Evolutionary conservation across 305 asterid genomes (phyloP).

Genomic region (Fraxinus ornus): DNA sequence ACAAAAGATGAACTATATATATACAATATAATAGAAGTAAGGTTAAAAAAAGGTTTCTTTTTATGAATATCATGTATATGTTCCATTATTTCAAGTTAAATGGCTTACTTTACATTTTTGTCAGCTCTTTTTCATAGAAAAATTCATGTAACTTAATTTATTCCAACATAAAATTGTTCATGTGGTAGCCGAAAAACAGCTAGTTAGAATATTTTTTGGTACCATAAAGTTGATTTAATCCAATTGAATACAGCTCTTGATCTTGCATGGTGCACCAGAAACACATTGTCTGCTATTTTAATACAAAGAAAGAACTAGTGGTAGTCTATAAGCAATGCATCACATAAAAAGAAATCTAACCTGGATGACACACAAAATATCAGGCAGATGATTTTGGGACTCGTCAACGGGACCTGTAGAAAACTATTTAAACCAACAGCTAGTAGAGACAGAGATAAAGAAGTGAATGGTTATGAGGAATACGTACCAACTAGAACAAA

Average conservation of each 20-base stretch:
- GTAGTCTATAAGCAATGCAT: not conserved
- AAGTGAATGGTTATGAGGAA: constrained; percentile 15
- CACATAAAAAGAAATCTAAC: constrained; percentile 32
- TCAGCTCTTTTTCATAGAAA: not conserved
- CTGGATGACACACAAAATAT: constrained; percentile 87
- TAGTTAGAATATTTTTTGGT: not conserved
- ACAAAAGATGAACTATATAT: not conserved
- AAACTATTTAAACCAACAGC: constrained; percentile 26
- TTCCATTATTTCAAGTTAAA: not conserved
- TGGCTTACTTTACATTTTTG: not conserved
- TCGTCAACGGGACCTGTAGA: constrained; percentile 86
- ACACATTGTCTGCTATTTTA: not conserved
- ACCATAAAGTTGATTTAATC: not conserved
- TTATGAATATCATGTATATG: not conserved
- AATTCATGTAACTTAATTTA: not conserved
- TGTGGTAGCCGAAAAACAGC: not conserved
- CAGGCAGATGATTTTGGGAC: constrained; percentile 78
- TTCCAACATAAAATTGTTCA: not conserved
- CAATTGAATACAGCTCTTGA: not conserved
- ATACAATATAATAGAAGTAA: not conserved
- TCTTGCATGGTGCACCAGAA: not conserved
- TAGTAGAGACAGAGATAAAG: not conserved
- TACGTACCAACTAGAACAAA: constrained; percentile 90
- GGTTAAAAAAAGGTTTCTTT: not conserved
- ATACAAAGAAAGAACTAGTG: constrained; percentile 11